These are phyloP conservation scores for Bacidia rubella DNA, from an alignment of 495 filamentous ascomycete genomes.

Conservation along the genomic window DNA sequence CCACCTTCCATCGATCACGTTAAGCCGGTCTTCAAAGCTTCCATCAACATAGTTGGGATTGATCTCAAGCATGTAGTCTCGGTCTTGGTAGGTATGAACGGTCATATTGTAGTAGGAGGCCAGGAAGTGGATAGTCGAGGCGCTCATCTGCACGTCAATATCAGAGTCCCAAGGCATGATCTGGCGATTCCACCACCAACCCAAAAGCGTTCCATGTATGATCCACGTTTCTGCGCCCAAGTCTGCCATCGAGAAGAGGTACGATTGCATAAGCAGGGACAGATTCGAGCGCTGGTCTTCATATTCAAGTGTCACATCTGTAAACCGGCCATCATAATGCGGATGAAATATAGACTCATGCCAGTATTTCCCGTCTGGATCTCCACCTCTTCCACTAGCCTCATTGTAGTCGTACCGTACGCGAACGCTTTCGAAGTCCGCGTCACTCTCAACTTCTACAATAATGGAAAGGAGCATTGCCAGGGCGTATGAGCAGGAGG, in stretches of 20 bases:
- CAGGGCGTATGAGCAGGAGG: background rate
- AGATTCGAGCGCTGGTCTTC: conserved; percentile 35
- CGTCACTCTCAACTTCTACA: conserved; percentile 12
- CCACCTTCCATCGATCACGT: conserved; percentile 50
- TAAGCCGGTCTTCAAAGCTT: conserved; percentile 31
- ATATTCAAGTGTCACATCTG: conserved; percentile 30
- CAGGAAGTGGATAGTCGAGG: conserved; percentile 41
- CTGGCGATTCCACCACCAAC: conserved; percentile 53
- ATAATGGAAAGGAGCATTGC: conserved; percentile 1
- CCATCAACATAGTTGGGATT: conserved; percentile 44
- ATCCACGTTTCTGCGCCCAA: conserved; percentile 49
- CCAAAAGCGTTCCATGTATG: conserved; percentile 47
- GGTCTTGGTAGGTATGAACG: conserved; percentile 38
- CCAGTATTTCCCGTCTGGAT: conserved; percentile 45
- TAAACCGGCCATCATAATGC: conserved; percentile 51
- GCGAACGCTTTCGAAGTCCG: conserved; percentile 32
- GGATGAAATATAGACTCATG: conserved; percentile 46
- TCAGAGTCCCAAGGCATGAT: conserved; percentile 54
- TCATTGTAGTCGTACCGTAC: conserved; percentile 29
- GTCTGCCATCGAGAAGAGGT: conserved; percentile 40
- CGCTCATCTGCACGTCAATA: conserved; percentile 45
- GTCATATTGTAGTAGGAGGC: conserved; percentile 52
- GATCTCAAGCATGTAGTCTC: conserved; percentile 44
- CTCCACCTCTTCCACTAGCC: conserved; percentile 31
- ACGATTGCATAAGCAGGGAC: conserved; percentile 39